phyloP scores from a whole-genome alignment of 2,329 filamentous ascomycete genomes.

The Talaromyces sp. region DNA sequence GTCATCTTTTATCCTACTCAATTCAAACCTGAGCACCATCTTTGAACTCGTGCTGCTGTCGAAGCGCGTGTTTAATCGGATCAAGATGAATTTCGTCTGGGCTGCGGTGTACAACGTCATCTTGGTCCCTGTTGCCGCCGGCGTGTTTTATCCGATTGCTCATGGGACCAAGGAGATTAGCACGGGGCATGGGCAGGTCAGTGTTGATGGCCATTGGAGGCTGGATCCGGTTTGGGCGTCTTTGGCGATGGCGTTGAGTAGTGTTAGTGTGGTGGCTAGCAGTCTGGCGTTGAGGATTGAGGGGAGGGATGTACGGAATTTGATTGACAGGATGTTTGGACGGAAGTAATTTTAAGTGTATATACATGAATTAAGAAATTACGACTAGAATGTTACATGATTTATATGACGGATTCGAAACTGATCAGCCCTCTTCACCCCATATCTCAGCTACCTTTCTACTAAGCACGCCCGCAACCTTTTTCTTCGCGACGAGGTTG shows the following conservation, averaged over 20 bases:
- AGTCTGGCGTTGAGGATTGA: conserved; percentile 63
- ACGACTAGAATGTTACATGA: not conserved
- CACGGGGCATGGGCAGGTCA: conserved; percentile 21
- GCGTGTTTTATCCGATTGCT: conserved; percentile 62
- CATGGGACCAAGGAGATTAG: conserved; percentile 31
- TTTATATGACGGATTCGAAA: not conserved
- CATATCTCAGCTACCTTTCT: conserved; percentile 67
- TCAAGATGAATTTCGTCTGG: conserved; percentile 83
- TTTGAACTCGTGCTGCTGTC: conserved; percentile 69
- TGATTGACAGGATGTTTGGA: not conserved
- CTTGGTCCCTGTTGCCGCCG: conserved; percentile 74
- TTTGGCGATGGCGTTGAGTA: conserved; percentile 87
- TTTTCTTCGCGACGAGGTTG: conserved; percentile 60
- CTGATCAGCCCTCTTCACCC: conserved; percentile 37
- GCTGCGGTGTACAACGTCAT: conserved; percentile 74
- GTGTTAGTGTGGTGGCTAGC: conserved; percentile 80
- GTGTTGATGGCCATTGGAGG: conserved; percentile 36
- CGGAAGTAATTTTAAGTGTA: not conserved
- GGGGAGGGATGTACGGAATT: not conserved
- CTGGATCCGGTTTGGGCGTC: conserved; percentile 66
- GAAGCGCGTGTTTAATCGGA: conserved; percentile 65
- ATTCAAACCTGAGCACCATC: conserved; percentile 62
- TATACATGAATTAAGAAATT: not conserved
- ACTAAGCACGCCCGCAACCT: conserved; percentile 60
- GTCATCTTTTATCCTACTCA: conserved; percentile 73